Evolutionary conservation across 2,329 filamentous ascomycete species (phyloP), one percentile per base, ranked within the genome.

Genomic region (Fusarium illudens): DNA sequence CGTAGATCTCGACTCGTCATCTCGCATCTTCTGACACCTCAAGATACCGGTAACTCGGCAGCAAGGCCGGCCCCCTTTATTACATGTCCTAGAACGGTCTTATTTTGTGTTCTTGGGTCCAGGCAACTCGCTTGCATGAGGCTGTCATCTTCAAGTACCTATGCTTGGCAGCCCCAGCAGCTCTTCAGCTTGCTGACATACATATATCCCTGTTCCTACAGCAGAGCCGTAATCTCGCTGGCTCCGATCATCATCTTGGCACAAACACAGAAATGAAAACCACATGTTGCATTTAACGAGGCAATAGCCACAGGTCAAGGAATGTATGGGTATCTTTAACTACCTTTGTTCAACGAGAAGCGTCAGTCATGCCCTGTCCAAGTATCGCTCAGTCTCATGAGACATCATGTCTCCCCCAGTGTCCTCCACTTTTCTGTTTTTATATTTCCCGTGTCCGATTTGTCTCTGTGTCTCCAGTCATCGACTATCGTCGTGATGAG

Each of bases 271-370:
- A 32, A 10, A 54, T 34, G n/a, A 52, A 33, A 25, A 10, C 32
- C 30, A 52, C 49, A 17, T 22, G 10, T 34, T 13, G 17, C 32
- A 36, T 17, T 48, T 12, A 36, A n/a, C 20, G 36, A 29, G 20
- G 22, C 25, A 15, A 46, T 44, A 33, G 13, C 34, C 37, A 36
- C 17, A 11, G 6, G 8, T 36, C 48, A 64, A 65, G 61, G 71
- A 72, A 70, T 58, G 58, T 58, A 42, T 54, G 71, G 71, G 71
- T 73, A 73, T 73, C 71, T 68, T 73, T 49, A 71, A 73, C 65
- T 73, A 68, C 62, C 68, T 50, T 70, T 64, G 48, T 72, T 68
- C 62, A 64, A 62, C 66, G 58, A 73, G 64, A 62, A 72, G 64
- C 67, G 67, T 73, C 37, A 71, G 67, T 70, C 67, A 72, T 73